Evolutionary conservation across 2,329 filamentous ascomycete species (phyloP).

Genomic region (Diaporthe ampelina): DNA sequence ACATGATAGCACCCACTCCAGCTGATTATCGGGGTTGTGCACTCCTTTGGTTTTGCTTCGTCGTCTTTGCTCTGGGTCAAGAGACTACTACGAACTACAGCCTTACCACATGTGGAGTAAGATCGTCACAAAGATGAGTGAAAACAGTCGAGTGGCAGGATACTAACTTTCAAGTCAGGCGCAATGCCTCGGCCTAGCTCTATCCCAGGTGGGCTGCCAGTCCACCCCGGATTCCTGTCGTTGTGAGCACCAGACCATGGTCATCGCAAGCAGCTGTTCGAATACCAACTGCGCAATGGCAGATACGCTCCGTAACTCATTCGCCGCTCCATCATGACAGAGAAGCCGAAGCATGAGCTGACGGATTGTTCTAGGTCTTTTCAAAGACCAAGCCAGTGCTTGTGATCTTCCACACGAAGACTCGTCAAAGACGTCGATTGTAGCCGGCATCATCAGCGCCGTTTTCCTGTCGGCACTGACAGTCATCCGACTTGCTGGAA

Average conservation of each 20-base stretch:
- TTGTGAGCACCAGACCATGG: not conserved
- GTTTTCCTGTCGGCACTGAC: not conserved
- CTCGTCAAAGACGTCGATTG: not conserved
- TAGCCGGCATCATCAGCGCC: not conserved
- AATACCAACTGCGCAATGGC: not conserved
- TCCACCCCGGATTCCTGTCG: not conserved
- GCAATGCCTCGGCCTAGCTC: slow-evolving; percentile 5
- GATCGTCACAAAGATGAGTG: not conserved
- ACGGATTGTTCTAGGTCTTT: not conserved
- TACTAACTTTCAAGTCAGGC: not conserved
- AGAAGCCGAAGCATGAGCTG: not conserved
- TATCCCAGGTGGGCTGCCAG: not conserved
- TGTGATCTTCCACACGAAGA: not conserved
- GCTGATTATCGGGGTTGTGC: not conserved
- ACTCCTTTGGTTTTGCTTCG: slow-evolving; percentile 1
- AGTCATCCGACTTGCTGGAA: not conserved
- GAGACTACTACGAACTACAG: not conserved
- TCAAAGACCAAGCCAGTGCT: slow-evolving; percentile 4
- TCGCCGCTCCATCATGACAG: too few species aligned
- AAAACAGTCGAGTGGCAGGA: too few species aligned
- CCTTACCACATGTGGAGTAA: not conserved
- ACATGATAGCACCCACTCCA: not conserved
- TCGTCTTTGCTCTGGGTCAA: not conserved
- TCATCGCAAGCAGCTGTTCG: slow-evolving; percentile 6
- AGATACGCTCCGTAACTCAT: not conserved